Base-by-base conservation (phyloP, 225 moss, liverwort and hornwort genomes). In the Neckera pumila region DNA sequence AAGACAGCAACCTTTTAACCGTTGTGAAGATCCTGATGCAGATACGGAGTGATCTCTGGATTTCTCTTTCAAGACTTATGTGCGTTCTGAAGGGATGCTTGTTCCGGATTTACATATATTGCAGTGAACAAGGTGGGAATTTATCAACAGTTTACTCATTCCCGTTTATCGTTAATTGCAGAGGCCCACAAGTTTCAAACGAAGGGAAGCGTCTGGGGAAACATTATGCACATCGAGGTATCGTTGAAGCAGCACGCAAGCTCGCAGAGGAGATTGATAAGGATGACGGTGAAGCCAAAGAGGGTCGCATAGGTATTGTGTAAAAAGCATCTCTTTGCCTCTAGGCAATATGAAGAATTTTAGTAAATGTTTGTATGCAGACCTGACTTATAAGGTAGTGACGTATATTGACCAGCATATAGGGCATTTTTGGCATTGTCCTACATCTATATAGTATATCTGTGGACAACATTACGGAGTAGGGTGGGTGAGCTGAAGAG, bases 191-290 rank as follows among this genome's bases (percentile, higher is more conserved):
- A 27, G 81, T 93, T n/a, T 87, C 95, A 42, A 90, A 91, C 33
- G 90, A 90, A 79, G 90, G 93, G 83, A 95, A 91, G 82, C 89
- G 86, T 85, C 64, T 89, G 69, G 78, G 81, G 28, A 92, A 91
- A 26, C 98, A 96, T 89, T 94, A 95, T 89, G 98, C 97, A 70
- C 98, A 99, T 61, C 86, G 93, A 62, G 98, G 98, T 72, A 96
- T 99, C 67, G 91, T 99, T 86, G 95, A 95, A 91, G 98, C 96
- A 79, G 98, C 97, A 62, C 93, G 97, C 64, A 96, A 99, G 92
- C 98, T 99, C 82, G 90, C 96, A 36, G 51, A 94, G 79, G 92
- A 96, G 91, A 95, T 99, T 75, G 98, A 99, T 86, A 89, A 94
- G 86, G 88, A 91, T 58, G 94, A 94, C 81, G 90, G 91, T 79